These are phyloP conservation scores for Urtica urens DNA, from an alignment of 306 rosid species.

Conservation along the genomic window DNA sequence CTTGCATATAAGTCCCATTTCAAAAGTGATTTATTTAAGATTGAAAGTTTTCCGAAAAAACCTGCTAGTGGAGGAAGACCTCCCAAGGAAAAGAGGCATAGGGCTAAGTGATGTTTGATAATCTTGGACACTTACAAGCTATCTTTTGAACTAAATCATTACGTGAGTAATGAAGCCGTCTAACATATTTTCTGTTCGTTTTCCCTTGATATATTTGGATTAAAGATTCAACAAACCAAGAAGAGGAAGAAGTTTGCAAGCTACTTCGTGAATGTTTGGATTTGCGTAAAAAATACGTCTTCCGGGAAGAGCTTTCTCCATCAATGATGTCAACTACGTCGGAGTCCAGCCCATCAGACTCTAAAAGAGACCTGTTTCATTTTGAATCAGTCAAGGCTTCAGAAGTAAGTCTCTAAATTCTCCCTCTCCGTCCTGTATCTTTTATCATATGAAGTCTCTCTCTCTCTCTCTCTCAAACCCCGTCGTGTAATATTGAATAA, in stretches of 20 bases:
- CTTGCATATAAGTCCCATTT: no score
- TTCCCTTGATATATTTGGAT: not conserved
- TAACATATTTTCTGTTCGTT: no score
- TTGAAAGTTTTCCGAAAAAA: no score
- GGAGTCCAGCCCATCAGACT: constrained; percentile 10
- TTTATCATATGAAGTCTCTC: not conserved
- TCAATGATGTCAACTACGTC: constrained; percentile 13
- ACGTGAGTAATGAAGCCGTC: no score
- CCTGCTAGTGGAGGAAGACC: no score
- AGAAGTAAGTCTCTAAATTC: constrained; percentile 16
- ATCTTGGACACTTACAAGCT: no score
- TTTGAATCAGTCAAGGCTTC: constrained; percentile 31
- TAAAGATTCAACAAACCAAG: constrained; percentile 22
- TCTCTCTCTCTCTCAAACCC: constrained; percentile 9
- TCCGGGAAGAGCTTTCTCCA: constrained; percentile 23
- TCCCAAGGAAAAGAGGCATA: no score
- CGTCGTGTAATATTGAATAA: no score
- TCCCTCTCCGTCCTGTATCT: not conserved
- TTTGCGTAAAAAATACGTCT: constrained; percentile 28
- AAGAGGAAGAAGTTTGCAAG: constrained; percentile 28
- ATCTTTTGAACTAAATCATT: no score
- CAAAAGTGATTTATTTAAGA: no score
- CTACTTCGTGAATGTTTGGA: constrained; percentile 32
- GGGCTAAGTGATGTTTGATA: no score
- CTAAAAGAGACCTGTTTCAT: constrained; percentile 25